phyloP scores from a whole-genome alignment of 106 monocot genomes.

The Allium sativum region DNA sequence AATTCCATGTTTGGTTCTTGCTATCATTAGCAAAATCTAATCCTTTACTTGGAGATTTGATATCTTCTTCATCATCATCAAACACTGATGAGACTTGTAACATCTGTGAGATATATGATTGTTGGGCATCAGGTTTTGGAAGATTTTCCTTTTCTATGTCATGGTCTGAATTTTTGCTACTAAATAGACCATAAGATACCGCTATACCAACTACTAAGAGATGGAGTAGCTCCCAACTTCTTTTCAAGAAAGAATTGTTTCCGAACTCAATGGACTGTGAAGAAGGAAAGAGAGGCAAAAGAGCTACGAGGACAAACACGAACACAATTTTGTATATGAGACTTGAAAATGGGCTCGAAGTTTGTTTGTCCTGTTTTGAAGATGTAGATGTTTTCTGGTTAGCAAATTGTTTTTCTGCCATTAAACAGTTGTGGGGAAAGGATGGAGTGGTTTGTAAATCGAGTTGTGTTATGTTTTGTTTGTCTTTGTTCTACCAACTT shows the following conservation, averaged over 20 bases:
- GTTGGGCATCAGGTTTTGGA: conserved; percentile 5
- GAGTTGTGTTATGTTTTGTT: no score
- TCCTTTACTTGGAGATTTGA: not conserved
- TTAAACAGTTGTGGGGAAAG: no score
- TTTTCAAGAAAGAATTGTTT: conserved; percentile 20
- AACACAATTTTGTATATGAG: conserved; percentile 42
- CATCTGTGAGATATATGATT: conserved; percentile 18
- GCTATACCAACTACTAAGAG: conserved; percentile 12
- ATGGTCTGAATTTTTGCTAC: conserved; percentile 3
- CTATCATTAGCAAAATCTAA: not conserved
- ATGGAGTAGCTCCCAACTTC: conserved; percentile 12
- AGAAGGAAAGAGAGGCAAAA: conserved; percentile 8
- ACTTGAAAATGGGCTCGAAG: conserved; percentile 5
- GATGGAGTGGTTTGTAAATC: no score
- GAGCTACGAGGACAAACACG: conserved; percentile 26
- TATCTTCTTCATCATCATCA: conserved; percentile 2
- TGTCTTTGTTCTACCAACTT: not conserved
- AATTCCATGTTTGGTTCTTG: conserved; percentile 9
- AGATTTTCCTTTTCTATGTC: conserved; percentile 7
- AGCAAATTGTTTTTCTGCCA: conserved; percentile 25
- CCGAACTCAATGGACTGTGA: conserved; percentile 20
- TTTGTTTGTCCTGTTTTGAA: not conserved
- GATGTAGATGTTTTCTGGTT: no score
- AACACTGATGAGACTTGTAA: conserved; percentile 15
- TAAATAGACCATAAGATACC: conserved; percentile 14